Conservation (phyloP, 805 yeast genomes). For the Starmerella geochares region DNA sequence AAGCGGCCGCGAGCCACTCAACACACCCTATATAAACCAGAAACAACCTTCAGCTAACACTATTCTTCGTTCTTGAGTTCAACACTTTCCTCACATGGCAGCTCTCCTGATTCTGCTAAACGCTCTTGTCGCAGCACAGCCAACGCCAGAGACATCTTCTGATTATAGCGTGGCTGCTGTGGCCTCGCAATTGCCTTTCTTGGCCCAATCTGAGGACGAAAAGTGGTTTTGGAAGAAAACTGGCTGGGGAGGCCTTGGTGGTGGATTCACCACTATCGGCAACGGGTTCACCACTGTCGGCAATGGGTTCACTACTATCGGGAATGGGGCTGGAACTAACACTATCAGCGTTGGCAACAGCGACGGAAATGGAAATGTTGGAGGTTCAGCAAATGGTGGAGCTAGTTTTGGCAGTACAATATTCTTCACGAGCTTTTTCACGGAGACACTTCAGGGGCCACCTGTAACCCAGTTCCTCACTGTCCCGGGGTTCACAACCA, state of each 20-base stretch:
- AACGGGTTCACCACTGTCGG: no score
- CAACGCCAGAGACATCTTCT: neutral
- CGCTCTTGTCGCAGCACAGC: neutral
- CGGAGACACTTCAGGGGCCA: neutral
- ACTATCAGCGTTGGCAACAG: no score
- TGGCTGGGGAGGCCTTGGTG: neutral
- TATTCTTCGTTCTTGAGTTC: no score
- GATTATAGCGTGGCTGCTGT: neutral
- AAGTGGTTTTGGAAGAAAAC: constrained; percentile 6
- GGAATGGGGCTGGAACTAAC: no score
- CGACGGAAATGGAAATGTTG: no score
- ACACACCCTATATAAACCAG: neutral
- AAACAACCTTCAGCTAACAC: no score
- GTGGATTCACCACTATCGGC: neutral
- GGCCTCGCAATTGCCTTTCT: neutral
- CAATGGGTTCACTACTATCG: no score
- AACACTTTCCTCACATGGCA: no score
- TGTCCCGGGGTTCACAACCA: neutral
- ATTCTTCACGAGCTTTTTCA: neutral
- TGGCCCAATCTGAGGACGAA: neutral
- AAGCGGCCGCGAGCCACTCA: neutral
- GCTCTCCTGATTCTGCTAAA: neutral
- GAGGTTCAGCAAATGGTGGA: no score
- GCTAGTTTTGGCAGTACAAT: neutral
- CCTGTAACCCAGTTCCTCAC: neutral